Conservation (phyloP, 2,329 filamentous ascomycete species). For the Penicillium sp. region DNA sequence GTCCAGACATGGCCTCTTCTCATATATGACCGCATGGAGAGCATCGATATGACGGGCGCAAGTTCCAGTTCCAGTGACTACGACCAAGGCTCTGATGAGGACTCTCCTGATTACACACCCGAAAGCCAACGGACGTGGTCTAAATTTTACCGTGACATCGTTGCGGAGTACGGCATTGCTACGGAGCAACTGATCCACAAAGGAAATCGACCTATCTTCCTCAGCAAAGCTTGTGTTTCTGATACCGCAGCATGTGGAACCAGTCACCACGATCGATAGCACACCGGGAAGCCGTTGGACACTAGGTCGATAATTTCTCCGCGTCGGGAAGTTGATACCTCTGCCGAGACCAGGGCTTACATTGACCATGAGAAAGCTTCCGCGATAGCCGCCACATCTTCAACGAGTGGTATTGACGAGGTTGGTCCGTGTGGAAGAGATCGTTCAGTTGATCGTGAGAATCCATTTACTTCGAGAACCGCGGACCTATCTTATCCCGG, state of each 20-base stretch:
- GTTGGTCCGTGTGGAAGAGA: not conserved
- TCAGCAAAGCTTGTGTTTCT: not conserved
- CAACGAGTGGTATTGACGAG: conserved; percentile 4
- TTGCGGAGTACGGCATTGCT: conserved; percentile 20
- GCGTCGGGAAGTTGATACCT: not conserved
- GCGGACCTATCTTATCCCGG: not conserved
- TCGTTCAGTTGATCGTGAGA: not conserved
- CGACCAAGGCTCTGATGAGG: conserved; percentile 1
- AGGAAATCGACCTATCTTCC: not conserved
- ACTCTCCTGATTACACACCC: conserved; percentile 1
- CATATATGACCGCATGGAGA: not conserved
- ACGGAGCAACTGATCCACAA: conserved; percentile 4
- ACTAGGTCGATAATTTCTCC: not conserved
- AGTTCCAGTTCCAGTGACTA: conserved; percentile 11
- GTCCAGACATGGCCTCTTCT: not conserved
- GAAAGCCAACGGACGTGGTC: conserved; percentile 9
- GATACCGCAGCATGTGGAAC: not conserved
- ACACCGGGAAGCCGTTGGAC: not conserved
- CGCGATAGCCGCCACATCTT: not conserved
- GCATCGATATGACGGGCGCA: not conserved
- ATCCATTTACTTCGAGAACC: not conserved
- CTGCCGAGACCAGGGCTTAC: not conserved
- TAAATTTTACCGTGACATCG: conserved; percentile 22
- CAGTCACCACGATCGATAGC: not conserved
- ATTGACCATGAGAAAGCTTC: not conserved